Percentiles rank a stretch among this genome's conserved stretches.
Evolutionary conservation across 352 stramenopile species (phyloP).

Genomic region (Phytophthora kernoviae): DNA sequence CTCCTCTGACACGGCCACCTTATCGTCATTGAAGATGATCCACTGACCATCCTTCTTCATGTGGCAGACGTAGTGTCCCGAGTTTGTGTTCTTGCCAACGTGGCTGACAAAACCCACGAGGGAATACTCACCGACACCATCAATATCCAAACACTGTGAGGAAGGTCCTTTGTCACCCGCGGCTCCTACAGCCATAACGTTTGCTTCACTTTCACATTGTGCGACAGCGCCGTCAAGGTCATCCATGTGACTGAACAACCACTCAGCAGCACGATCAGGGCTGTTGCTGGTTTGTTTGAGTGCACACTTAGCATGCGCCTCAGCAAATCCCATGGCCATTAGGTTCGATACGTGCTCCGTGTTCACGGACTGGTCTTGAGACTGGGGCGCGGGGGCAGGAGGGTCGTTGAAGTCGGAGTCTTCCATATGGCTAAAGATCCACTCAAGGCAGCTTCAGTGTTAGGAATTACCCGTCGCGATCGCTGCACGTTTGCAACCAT

Average conservation of each 20-base stretch:
- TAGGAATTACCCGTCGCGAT: conserved; percentile 90
- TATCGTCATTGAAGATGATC: conserved; percentile 99
- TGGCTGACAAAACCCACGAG: conserved; percentile 98
- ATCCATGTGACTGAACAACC: conserved; percentile 98
- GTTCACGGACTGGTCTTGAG: conserved; percentile 71
- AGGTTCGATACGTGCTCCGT: conserved; percentile 66
- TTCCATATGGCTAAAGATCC: conserved; percentile 98
- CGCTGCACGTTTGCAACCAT: conserved; percentile 96
- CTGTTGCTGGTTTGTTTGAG: conserved; percentile 92
- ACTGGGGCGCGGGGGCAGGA: conserved; percentile 32
- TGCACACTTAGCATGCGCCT: conserved; percentile 91
- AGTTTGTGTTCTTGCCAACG: conserved; percentile 98
- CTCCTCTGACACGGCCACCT: conserved; percentile 95
- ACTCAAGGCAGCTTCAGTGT: conserved; percentile 96
- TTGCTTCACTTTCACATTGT: conserved; percentile 61
- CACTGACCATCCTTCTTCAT: conserved; percentile 97
- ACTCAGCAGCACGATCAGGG: conserved; percentile 95
- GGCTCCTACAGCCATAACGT: conserved; percentile 18
- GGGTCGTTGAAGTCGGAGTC: conserved; percentile 98
- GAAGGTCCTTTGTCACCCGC: conserved; percentile 20
- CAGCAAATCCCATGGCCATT: conserved; percentile 89
- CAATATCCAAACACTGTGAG: conserved; percentile 63
- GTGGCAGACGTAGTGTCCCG: conserved; percentile 98
- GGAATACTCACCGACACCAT: conserved; percentile 81
- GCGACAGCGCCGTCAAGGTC: conserved; percentile 93